Evolutionary conservation across 106 monocot species (phyloP), one percentile per base, ranked within the genome.

Genomic region (Narthecium ossifragum): DNA sequence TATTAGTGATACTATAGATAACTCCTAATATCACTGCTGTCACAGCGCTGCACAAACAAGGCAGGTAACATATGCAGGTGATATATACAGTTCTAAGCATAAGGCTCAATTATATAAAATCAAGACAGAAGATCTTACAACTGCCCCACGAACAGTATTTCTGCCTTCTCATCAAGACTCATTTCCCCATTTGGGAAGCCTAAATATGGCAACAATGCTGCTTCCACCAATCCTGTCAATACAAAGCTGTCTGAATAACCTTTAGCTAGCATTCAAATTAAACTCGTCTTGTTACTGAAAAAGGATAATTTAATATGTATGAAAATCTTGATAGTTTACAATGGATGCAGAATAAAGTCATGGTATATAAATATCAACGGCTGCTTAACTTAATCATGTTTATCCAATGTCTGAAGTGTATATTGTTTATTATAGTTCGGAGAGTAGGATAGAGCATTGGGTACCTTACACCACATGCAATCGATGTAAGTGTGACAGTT

Each of bases 141-240:
- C 74, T 90, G 96, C 28, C 83, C 80, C 14, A 43, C 45, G 64
- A 96, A 84, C 31, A 96, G 69, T 46, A 86, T 62, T 56, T 75
- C 96, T 26, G 96, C 86, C 53, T 83, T 90, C 70, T 82, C 78
- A 63, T 96, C 96, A 60, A 90, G 61, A 73, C 73, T 87, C n/a
- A 83, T 57, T 30, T 80, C 75, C 25, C 53, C 65, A 68, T 29
- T 65, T 29, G 83, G 70, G 31, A 86, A 68, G 11, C 90, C 90
- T 1, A 96, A 49, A 90, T 84, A 90, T 5, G 83, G 78, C 65
- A 86, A 76, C 20, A 72, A 66, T 10, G 72, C 53, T 47, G 85
- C 69, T 66, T 77, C 83, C 14, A 84, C 64, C 51, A 90, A 78
- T 30, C 86, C 90, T 78, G 80, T 80, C 75, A 90, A 75, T 71